Conservation (phyloP, 2,329 filamentous ascomycete genomes). For the Fusarium chuoi region DNA sequence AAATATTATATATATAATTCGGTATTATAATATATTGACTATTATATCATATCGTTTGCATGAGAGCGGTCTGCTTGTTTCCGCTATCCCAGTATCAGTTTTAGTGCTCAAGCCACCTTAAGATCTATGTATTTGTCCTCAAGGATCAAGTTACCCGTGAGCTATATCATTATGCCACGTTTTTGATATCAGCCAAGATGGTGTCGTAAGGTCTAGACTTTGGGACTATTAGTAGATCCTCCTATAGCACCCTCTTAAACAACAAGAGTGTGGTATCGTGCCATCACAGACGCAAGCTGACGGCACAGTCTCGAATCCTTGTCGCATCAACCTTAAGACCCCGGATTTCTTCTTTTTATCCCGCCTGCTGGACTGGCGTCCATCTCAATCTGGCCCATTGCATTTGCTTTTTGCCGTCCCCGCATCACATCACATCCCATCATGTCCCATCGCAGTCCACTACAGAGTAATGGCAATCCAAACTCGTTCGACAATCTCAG, state of each 20-base stretch:
- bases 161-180: constrained; percentile 19
- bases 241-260: background rate
- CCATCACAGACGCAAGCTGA: constrained; percentile 23
- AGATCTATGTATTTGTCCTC: background rate
- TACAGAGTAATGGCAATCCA: background rate
- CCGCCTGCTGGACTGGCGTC: background rate
- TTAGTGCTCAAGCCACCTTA: background rate
- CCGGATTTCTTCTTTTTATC: constrained; percentile 11
- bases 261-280: constrained; percentile 16
- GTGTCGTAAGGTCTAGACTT: constrained; percentile 8
- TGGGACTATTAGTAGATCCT: background rate
- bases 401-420: constrained; percentile 1
- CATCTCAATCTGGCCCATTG: background rate
- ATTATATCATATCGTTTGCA: constrained; percentile 25
- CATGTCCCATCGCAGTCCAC: background rate
- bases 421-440: background rate
- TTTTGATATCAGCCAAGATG: constrained; percentile 9
- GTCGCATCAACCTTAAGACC: constrained; percentile 10
- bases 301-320: constrained; percentile 20
- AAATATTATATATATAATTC: too few species aligned
- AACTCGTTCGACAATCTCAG: background rate
- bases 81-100: background rate
- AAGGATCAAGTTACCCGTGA: constrained; percentile 5
- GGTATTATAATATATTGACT: background rate
- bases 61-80: constrained; percentile 2